Conservation (phyloP, 768 basidiomycete genomes). For the Tremella mesenterica region DNA sequence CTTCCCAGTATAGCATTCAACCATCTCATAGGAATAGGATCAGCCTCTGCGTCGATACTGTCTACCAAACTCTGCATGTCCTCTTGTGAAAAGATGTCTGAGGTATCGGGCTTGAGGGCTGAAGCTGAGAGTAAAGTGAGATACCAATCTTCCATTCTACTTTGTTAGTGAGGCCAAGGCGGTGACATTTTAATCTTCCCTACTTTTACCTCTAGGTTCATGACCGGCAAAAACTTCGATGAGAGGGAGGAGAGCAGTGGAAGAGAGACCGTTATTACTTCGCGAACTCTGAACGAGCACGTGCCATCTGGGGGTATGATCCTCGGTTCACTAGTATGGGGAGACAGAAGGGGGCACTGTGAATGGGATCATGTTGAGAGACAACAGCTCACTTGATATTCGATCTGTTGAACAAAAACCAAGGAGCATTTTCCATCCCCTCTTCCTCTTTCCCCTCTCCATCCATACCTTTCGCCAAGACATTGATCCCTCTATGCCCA, state of each 20-base stretch:
- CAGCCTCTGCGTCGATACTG: slow-evolving; percentile 83
- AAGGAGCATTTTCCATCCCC: slow-evolving; percentile 54
- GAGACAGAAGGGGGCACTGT: too few species aligned
- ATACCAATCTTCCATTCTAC: slow-evolving; percentile 90
- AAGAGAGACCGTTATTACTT: too few species aligned
- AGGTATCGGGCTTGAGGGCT: slow-evolving; percentile 40
- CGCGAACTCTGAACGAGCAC: too few species aligned
- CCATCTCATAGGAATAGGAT: slow-evolving; percentile 96
- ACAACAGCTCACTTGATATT: slow-evolving; percentile 44
- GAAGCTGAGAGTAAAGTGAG: slow-evolving; percentile 53
- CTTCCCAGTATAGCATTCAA: slow-evolving; percentile 88
- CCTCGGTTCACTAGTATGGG: too few species aligned
- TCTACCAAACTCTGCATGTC: slow-evolving; percentile 79
- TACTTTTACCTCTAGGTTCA: background rate
- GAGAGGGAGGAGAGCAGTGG: background rate
- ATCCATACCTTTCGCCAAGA: slow-evolving; percentile 32
- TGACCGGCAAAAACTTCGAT: background rate
- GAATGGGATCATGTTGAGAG: too few species aligned
- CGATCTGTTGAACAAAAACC: slow-evolving; percentile 87
- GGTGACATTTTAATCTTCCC: background rate
- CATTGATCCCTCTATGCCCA: slow-evolving; percentile 15
- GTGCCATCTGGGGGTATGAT: too few species aligned
- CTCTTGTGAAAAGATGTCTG: slow-evolving; percentile 58
- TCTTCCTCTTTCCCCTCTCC: slow-evolving; percentile 28
- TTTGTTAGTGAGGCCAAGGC: too few species aligned